Base-by-base conservation (phyloP, 805 yeast genomes). In the Candida endomychidarum region DNA sequence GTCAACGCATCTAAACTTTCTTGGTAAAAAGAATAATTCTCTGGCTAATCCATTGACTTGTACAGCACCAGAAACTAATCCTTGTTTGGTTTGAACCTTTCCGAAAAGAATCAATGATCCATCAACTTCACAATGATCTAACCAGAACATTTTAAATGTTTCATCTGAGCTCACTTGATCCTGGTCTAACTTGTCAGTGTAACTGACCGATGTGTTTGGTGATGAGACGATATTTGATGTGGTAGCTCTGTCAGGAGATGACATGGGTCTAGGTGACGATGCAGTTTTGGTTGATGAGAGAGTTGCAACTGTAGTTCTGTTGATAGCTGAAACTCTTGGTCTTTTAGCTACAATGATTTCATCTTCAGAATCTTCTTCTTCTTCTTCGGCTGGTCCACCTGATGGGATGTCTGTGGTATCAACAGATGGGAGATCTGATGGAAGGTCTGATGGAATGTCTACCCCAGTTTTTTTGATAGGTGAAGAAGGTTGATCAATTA, bases 121-220 rank as follows among this genome's bases (percentile, higher is more conserved):
- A 43, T 82, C 86, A 9, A 83, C 78, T 57, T 91, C 98, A 17
- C 84, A 72, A 58, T 81, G 89, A 61, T 93, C 99, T 21, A 86
- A 63, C 97, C 97, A 93, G 60, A 75, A 93, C 81, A 91, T 80
- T 51, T 78, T 77, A 56, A 89, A 75, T 0, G 71, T 50, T 31
- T 74, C 75, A 3, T 69, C 60, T n/a, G 61, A 61, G 7, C 57
- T 57, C 14, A 58, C 42, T 11, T 49, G 47, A 2, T 54, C 39
- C 33, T 56, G 52, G 8, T 60, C 64, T 18, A 68, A 35, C 42
- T 69, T 69, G 22, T 63, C 68, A 2, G 70, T 63, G 42, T 59
- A 54, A 14, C 37, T 39, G 5, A 30, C 37, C n/a, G 22, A 34
- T 4, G 20, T 31, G 11, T 23, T 30, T 18, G 45, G 39, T 4